Conservation (phyloP, 495 filamentous ascomycete species). For the Podospora pseudopauciseta region DNA sequence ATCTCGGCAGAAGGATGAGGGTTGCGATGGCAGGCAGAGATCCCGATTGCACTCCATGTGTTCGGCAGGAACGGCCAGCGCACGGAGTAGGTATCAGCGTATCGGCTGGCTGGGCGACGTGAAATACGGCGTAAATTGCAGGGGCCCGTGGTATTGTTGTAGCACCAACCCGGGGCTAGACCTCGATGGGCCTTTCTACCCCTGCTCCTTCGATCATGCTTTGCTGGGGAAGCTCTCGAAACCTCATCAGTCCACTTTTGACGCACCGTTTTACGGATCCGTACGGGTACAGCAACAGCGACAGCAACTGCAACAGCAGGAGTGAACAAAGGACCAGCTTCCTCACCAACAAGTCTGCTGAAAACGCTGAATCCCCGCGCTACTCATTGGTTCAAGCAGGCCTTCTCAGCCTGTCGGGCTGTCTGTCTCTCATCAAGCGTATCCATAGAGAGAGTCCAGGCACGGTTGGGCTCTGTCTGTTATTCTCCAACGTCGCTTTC, state of each 20-base stretch:
- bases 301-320: neutral
- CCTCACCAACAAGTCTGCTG: no score
- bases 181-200: slow-evolving; percentile 19
- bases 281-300: neutral
- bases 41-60: neutral
- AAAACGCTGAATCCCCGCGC: neutral
- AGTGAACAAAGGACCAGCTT: neutral
- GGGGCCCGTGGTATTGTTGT: slow-evolving; percentile 12
- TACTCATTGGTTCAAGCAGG: neutral
- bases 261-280: slow-evolving; percentile 1
- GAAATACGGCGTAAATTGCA: slow-evolving; percentile 11
- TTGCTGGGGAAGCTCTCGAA: slow-evolving; percentile 9
- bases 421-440: neutral
- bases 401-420: neutral
- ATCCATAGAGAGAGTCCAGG: neutral
- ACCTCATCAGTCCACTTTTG: slow-evolving; percentile 14
- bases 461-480: no score
- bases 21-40: slow-evolving; percentile 5
- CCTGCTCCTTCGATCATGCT: slow-evolving; percentile 11
- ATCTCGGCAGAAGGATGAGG: neutral
- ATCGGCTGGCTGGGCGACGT: neutral
- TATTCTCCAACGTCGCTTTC: neutral
- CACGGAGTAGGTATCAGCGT: neutral
- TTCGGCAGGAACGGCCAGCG: neutral
- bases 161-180: slow-evolving; percentile 17